Evolutionary conservation across 257 asterid species (phyloP), one percentile per base, ranked within the genome.

Genomic region (Ligustrum vulgare): DNA sequence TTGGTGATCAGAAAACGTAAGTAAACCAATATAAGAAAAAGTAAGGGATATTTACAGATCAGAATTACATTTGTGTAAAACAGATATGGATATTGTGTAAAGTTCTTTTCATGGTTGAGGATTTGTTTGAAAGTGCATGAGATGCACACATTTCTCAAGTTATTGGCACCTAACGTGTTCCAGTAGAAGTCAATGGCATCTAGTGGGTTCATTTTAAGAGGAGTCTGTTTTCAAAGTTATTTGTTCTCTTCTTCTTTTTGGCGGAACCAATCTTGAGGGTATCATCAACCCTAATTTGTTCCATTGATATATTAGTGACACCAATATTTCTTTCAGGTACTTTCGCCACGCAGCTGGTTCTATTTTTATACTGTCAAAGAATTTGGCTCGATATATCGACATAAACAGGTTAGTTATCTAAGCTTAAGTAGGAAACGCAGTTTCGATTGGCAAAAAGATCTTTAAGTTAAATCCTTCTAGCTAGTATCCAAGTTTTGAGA

Each of bases 1-100:
- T 93, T 76, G 97, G 98, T 73, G 97, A 91, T 80, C 94, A 82
- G 86, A 93, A 93, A 87, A 76, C 94, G 98, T 93, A 88, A 91
- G 93, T 85, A 25, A 37, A 74, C 74, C 66, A 56, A 67, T 41
- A 4, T 41, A 41, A 41, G 56, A 13, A 67, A 33, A 67, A 41
- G 35, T 72, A 67, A 15, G 37, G 43, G 33, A 51, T 54, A 76
- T 69, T 8, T 66, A 23, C 51, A 23, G 63, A 20, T 37, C 62
- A 41, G 37, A 41, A 49, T 32, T 69, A 56, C 34, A 60, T 60
- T 60, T 20, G 28, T 56, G 12, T 56, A 56, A n/a, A 56, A 56
- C 5, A n/a, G 64, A 20, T 56, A 22, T n/a, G 31, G 64, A 20
- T n/a, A 11, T 20, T 20, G 12, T 56, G 31, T n/a, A 56, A 6